These are phyloP conservation scores for Apiotrichum laibachii DNA, from an alignment of 1,284 basidiomycete genomes.

Conservation along the genomic window DNA sequence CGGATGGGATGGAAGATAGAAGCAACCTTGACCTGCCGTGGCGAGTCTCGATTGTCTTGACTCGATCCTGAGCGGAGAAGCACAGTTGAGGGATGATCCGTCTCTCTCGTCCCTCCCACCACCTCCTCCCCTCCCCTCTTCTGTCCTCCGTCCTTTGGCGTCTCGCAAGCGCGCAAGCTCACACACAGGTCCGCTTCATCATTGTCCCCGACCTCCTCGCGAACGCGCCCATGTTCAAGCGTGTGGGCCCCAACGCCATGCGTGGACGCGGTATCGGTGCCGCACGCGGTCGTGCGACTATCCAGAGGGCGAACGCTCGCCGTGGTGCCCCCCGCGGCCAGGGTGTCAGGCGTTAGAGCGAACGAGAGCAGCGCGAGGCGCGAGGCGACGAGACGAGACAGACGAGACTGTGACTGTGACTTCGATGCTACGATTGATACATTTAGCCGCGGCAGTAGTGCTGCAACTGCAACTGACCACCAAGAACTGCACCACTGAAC, in stretches of 20 bases:
- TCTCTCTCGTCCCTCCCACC: too few relatives aligned
- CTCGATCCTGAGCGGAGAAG: too few relatives aligned
- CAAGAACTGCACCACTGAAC: too few relatives aligned
- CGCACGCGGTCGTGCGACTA: constrained; percentile 52
- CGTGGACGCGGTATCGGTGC: constrained; percentile 98
- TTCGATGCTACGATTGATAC: background rate
- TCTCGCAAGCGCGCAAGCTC: background rate
- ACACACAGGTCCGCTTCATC: constrained; percentile 74
- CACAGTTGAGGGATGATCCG: too few relatives aligned
- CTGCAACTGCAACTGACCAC: too few relatives aligned
- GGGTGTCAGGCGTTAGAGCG: constrained; percentile 47
- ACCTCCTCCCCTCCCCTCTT: too few relatives aligned
- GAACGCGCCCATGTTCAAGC: constrained; percentile 99
- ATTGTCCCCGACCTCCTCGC: constrained; percentile 99
- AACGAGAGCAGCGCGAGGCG: background rate
- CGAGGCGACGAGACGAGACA: background rate
- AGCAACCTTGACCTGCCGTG: too few relatives aligned
- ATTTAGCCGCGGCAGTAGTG: background rate
- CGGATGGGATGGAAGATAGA: too few relatives aligned
- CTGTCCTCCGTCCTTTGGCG: too few relatives aligned
- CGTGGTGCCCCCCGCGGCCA: constrained; percentile 49
- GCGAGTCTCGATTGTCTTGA: too few relatives aligned
- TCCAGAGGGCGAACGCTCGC: constrained; percentile 51
- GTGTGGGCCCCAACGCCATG: constrained; percentile 97
- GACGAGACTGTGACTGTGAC: background rate